phyloP scores from a whole-genome alignment of 805 yeast species.

The Saturnispora hagleri region DNA sequence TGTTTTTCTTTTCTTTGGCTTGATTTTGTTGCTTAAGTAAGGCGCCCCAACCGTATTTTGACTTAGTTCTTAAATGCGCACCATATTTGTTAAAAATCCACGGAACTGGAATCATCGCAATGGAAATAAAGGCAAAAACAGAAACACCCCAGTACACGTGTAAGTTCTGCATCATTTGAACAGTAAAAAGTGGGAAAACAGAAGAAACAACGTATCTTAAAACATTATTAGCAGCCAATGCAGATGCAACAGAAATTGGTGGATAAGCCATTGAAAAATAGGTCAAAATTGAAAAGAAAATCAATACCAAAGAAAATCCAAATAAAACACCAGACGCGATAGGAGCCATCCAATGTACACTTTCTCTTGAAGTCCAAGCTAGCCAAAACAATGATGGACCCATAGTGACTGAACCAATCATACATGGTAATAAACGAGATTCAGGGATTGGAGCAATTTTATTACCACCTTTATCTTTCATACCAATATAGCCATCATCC shows the following conservation, averaged over 20 bases:
- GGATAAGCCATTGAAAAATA: conserved; percentile 69
- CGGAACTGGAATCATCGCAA: conserved; percentile 68
- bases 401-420: conserved; percentile 56
- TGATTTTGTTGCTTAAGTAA: conserved; percentile 13
- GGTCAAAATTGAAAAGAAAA: conserved; percentile 60
- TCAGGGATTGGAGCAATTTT: conserved; percentile 53
- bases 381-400: conserved; percentile 72
- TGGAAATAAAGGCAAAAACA: conserved; percentile 52
- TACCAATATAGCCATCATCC: conserved; percentile 51
- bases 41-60: conserved; percentile 55
- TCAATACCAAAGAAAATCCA: conserved; percentile 64
- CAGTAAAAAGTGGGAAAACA: conserved; percentile 76
- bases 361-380: conserved; percentile 60
- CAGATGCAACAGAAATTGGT: conserved; percentile 72
- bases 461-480: conserved; percentile 49
- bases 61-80: conserved; percentile 40
- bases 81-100: conserved; percentile 60
- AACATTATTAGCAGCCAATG: conserved; percentile 80
- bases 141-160: conserved; percentile 77
- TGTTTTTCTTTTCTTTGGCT: not conserved
- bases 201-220: conserved; percentile 67
- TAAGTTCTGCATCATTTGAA: conserved; percentile 69
- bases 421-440: conserved; percentile 47
- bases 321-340: conserved; percentile 68
- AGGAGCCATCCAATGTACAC: conserved; percentile 75